phyloP scores from a whole-genome alignment of 2,329 filamentous ascomycete genomes.

The Huntiella abstrusa region DNA sequence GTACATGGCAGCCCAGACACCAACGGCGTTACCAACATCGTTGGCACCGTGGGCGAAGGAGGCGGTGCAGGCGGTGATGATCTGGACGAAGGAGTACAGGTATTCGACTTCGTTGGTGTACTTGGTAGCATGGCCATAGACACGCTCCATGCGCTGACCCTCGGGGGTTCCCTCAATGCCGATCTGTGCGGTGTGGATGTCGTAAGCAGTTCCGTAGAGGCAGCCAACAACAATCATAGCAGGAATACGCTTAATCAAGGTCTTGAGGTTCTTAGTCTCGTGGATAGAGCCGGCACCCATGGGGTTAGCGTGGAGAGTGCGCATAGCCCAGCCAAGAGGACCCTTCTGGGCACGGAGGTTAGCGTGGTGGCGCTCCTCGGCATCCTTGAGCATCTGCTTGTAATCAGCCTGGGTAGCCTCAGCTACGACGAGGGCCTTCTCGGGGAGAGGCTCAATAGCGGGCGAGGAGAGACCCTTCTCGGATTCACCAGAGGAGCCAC shows the following conservation, averaged over 20 bases:
- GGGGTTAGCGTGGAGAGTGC: constrained; percentile 53
- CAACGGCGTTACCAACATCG: constrained; percentile 54
- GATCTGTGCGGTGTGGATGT: constrained; percentile 59
- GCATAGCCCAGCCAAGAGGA: constrained; percentile 70
- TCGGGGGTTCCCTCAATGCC: constrained; percentile 56
- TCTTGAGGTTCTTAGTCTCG: constrained; percentile 51
- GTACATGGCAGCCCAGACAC: constrained; percentile 54
- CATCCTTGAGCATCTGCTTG: constrained; percentile 39
- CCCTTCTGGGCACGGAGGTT: constrained; percentile 43
- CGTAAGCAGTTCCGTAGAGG: constrained; percentile 63
- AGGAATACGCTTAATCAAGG: constrained; percentile 45
- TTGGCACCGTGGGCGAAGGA: constrained; percentile 63
- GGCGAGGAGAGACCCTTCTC: constrained; percentile 18
- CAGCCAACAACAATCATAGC: constrained; percentile 42
- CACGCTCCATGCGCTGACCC: constrained; percentile 48
- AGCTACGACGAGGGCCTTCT: constrained; percentile 25
- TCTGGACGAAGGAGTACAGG: constrained; percentile 46
- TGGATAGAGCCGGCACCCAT: constrained; percentile 56
- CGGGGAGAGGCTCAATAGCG: constrained; percentile 17
- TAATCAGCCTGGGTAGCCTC: constrained; percentile 38
- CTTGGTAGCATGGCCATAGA: constrained; percentile 45
- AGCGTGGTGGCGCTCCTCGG: constrained; percentile 38
- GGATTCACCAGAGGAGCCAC: constrained; percentile 26
- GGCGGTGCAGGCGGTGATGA: constrained; percentile 51
- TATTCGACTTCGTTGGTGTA: constrained; percentile 55